Evolutionary conservation across 1,284 basidiomycete species (phyloP).

Genomic region (Pyrrhoderma lamaoense): DNA sequence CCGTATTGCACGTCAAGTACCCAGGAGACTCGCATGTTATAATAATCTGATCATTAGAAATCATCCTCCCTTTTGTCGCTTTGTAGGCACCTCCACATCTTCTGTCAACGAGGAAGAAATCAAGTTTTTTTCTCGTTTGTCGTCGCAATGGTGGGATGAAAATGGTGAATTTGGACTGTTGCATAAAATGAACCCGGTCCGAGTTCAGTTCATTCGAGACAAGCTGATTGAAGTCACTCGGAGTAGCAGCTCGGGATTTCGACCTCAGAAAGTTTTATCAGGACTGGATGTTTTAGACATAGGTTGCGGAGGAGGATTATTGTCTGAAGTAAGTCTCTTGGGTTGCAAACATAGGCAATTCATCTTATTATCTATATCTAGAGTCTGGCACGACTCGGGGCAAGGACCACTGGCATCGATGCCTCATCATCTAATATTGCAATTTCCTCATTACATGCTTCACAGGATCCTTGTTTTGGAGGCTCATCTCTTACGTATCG

Average conservation of each 20-base stretch:
- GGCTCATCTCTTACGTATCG: conserved; percentile 49
- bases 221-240: conserved; percentile 59
- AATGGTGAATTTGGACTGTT: conserved; percentile 82
- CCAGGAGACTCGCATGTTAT: no score
- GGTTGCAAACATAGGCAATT: not conserved
- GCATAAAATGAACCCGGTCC: conserved; percentile 93
- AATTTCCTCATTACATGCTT: conserved; percentile 81
- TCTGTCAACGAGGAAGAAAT: conserved; percentile 79
- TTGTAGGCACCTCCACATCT: conserved; percentile 17
- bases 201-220: conserved; percentile 80
- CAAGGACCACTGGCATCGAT: conserved; percentile 82
- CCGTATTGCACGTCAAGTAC: no score
- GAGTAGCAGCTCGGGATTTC: conserved; percentile 44
- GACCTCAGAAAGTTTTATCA: conserved; percentile 35
- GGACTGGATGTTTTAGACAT: conserved; percentile 76
- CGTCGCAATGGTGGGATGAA: conserved; percentile 96
- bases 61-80: not conserved
- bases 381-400: conserved; percentile 86
- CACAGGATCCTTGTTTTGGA: conserved; percentile 60
- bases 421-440: conserved; percentile 83
- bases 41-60: no score
- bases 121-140: conserved; percentile 87
- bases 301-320: conserved; percentile 91
- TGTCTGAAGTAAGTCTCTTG: conserved; percentile 69
- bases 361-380: conserved; percentile 27